These are phyloP conservation scores for Fusarium scirpi DNA, from an alignment of 2,329 filamentous ascomycete species.

Conservation along the genomic window DNA sequence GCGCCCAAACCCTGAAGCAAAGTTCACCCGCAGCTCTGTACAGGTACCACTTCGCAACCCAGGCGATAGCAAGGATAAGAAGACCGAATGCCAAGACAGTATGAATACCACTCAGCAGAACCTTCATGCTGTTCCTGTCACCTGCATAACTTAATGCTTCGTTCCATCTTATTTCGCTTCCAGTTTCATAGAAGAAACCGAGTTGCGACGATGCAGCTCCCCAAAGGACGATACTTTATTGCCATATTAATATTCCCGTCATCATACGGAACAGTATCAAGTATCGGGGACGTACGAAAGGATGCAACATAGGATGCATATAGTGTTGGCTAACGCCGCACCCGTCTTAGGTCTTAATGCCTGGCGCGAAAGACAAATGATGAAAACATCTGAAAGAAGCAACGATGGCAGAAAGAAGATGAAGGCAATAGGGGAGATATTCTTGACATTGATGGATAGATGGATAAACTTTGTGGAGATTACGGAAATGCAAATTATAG, in stretches of 20 bases:
- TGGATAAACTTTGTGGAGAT: neutral
- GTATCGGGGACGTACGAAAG: neutral
- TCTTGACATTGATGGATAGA: neutral
- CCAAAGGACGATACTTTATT: neutral
- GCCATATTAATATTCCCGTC: neutral
- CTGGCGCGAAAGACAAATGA: neutral
- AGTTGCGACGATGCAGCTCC: neutral
- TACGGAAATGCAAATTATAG: neutral
- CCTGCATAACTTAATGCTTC: constrained; percentile 44
- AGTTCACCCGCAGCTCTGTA: constrained; percentile 12
- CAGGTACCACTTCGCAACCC: constrained; percentile 38
- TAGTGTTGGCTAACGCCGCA: neutral
- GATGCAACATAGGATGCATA: neutral
- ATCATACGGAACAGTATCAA: neutral
- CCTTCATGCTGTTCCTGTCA: constrained; percentile 46
- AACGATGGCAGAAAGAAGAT: neutral
- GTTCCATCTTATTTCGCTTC: constrained; percentile 47
- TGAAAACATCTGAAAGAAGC: neutral
- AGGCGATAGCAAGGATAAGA: constrained; percentile 37
- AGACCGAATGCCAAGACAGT: constrained; percentile 35
- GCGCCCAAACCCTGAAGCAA: neutral
- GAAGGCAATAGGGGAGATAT: neutral
- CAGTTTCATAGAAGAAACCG: constrained; percentile 24
- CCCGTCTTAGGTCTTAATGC: neutral
- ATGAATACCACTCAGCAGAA: constrained; percentile 46